Evolutionary conservation across 2,329 filamentous ascomycete genomes (phyloP).

Genomic region (Penicillium sp.): DNA sequence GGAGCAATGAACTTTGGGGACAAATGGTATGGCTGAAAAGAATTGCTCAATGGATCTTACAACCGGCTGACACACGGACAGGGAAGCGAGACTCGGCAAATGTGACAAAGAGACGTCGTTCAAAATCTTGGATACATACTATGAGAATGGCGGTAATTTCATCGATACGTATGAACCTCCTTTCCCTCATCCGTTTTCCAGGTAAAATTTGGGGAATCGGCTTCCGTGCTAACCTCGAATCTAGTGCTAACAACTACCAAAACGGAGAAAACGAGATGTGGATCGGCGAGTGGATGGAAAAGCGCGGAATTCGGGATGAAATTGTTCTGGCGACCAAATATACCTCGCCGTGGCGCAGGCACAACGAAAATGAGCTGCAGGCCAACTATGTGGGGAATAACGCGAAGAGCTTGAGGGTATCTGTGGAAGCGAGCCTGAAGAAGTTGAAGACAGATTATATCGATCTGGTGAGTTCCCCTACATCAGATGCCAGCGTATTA

Average conservation of each 20-base stretch:
- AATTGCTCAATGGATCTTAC: not conserved
- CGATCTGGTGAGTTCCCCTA: constrained; percentile 27
- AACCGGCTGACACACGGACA: not conserved
- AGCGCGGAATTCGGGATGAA: constrained; percentile 35
- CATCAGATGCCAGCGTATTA: not conserved
- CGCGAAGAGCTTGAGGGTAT: constrained; percentile 33
- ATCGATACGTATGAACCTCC: constrained; percentile 48
- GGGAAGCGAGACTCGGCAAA: constrained; percentile 36
- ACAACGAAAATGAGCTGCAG: constrained; percentile 4
- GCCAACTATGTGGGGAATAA: constrained; percentile 31
- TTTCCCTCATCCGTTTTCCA: not conserved
- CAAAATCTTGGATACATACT: constrained; percentile 53
- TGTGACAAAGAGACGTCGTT: constrained; percentile 52
- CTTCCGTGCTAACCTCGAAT: not conserved
- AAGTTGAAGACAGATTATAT: constrained; percentile 39
- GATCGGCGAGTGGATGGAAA: constrained; percentile 56
- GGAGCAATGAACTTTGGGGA: constrained; percentile 59
- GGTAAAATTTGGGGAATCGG: not conserved
- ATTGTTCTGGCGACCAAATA: constrained; percentile 59
- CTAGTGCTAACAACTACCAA: constrained; percentile 50
- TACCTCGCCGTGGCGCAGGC: constrained; percentile 20
- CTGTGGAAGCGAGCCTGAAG: constrained; percentile 33
- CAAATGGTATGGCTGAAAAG: constrained; percentile 38
- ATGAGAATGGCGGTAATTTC: constrained; percentile 54
- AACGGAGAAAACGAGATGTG: constrained; percentile 51